A percentile compares a stretch with the other conserved stretches of the same genome.
Conservation (phyloP, 108 stramenopile genomes). For the Nitzschia putrida region DNA sequence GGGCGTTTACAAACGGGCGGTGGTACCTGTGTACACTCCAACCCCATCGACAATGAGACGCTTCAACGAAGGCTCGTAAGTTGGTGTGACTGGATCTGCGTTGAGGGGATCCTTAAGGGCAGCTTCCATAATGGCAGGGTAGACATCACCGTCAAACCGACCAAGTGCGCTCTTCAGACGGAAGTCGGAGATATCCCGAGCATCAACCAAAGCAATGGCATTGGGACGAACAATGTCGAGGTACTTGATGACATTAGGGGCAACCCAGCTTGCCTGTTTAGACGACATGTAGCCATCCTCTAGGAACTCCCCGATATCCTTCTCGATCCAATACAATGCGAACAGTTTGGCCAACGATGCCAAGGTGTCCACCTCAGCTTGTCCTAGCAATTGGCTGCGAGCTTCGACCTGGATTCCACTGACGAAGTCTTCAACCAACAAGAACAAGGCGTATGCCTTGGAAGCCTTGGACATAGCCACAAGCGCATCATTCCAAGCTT, state of each 20-base stretch:
- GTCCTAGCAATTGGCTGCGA: constrained; percentile 16
- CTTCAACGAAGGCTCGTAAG: constrained; percentile 72
- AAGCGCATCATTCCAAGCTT: constrained; percentile 84
- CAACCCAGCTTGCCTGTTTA: constrained; percentile 54
- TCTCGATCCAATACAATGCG: constrained; percentile 87
- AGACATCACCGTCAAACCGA: constrained; percentile 88
- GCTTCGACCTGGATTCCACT: constrained; percentile 64
- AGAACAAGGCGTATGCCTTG: constrained; percentile 72
- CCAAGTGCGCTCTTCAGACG: constrained; percentile 86
- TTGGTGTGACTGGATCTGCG: constrained; percentile 56
- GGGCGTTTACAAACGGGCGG: constrained; percentile 41
- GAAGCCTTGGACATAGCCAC: constrained; percentile 77
- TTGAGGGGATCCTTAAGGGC: constrained; percentile 82
- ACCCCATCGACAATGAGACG: constrained; percentile 75
- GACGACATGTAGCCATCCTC: constrained; percentile 67
- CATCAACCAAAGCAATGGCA: constrained; percentile 89
- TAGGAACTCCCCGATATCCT: constrained; percentile 83
- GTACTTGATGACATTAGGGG: constrained; percentile 47
- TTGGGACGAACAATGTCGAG: constrained; percentile 74
- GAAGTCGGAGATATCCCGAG: constrained; percentile 87
- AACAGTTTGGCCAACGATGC: constrained; percentile 68
- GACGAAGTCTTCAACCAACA: constrained; percentile 71
- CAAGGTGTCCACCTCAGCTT: constrained; percentile 47
- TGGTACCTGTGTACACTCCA: constrained; percentile 65
- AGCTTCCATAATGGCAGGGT: constrained; percentile 85